Percentiles rank a stretch among this genome's conserved stretches.
These are phyloP conservation scores for Allium cepa DNA, from an alignment of 106 monocot species.

Conservation along the genomic window DNA sequence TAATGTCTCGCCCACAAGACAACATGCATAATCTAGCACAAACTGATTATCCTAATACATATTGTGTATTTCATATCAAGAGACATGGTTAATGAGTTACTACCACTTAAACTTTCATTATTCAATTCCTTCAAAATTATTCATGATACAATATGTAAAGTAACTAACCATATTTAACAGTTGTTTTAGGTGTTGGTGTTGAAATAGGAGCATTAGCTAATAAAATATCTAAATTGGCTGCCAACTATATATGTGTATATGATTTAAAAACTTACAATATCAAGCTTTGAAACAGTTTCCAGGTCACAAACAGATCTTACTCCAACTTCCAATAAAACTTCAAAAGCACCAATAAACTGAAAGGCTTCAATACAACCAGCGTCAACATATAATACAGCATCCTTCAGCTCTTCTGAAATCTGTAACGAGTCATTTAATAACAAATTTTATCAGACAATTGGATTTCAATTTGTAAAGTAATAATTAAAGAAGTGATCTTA, in stretches of 20 bases:
- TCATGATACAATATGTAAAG: too few relatives aligned
- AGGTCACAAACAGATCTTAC: slow-evolving; percentile 72
- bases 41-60: too few relatives aligned
- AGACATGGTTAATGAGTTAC: too few relatives aligned
- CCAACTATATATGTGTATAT: not conserved
- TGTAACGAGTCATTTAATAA: slow-evolving; percentile 2
- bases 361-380: slow-evolving; percentile 76
- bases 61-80: too few relatives aligned
- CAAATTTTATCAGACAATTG: not conserved
- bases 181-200: too few relatives aligned
- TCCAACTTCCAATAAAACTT: slow-evolving; percentile 64
- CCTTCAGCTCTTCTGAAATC: slow-evolving; percentile 66
- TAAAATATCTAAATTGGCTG: too few relatives aligned
- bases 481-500: not conserved
- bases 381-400: slow-evolving; percentile 71
- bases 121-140: too few relatives aligned
- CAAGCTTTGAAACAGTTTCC: slow-evolving; percentile 71
- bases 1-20: too few relatives aligned
- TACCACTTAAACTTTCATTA: too few relatives aligned
- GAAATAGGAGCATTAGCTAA: too few relatives aligned
- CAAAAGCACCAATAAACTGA: slow-evolving; percentile 61
- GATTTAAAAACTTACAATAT: slow-evolving; percentile 46
- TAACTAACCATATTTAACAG: too few relatives aligned
- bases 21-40: too few relatives aligned
- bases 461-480: not conserved